Base-by-base conservation (phyloP, 2,329 filamentous ascomycete species). In the Cercospora zeae-maydis region DNA sequence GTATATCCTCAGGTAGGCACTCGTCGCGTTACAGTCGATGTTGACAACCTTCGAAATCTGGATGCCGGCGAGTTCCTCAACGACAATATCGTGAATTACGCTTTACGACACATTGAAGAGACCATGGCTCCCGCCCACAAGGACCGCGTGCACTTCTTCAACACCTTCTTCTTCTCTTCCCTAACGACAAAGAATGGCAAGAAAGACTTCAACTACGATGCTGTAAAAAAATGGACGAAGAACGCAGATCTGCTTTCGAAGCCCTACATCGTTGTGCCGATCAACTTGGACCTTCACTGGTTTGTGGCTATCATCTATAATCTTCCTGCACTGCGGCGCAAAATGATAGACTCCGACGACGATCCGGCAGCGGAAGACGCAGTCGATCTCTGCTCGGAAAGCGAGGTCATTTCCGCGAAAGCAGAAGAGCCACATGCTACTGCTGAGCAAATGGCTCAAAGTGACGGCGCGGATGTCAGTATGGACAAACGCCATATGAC, bases 221-320 rank as follows among this genome's bases (percentile, higher is more conserved):
- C 87, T 4, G 93, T 99, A 61, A 87, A 89, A 74, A 85, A 86
- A 47, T 99, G 95, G 95, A 98, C 95, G 0, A 83, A 89, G 34
- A 91, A 88, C 69, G 61, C 66, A 8, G 91, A 99, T 73, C 78
- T 99, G 8, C 91, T 98, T 71, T 84, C 82, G 5, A 92, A 91
- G 70, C 91, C 96, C 73, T 97, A 93, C 74, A 87, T 98, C 63
- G 83, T 98, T 10, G 89, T 99, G 6, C 95, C 95, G 0, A 91
- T 99, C 74, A 96, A 96, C 70, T 90, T 97, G 73, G 81, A 86
- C 30, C 62, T 70, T 1, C 95, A 99, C 76, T 99, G 96, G 95
- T 98, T 95, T 76, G 80, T 98, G 67, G 92, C 92, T 13, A 93
- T 99, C 61, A 93, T 99, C 58, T 96, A 92, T 83, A 96, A 99